phyloP scores from a whole-genome alignment of 2,329 filamentous ascomycete species.

The Fusarium pseudoanthophilum region DNA sequence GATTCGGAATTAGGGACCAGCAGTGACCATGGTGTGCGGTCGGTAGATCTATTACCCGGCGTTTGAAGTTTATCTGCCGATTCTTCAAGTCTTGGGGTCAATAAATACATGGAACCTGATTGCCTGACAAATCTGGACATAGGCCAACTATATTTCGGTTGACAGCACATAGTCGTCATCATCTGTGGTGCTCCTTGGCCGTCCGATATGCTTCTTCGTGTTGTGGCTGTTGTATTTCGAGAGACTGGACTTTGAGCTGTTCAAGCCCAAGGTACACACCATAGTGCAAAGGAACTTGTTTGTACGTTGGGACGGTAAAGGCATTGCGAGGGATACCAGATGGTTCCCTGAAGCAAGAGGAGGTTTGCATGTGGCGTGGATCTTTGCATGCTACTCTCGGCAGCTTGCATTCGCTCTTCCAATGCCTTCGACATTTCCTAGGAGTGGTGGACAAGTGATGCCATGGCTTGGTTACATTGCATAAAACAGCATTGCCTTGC shows the following conservation, averaged over 20 bases:
- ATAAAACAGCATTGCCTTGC: background rate
- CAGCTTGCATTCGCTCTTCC: background rate
- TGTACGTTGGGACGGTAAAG: background rate
- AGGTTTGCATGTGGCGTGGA: background rate
- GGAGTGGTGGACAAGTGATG: background rate
- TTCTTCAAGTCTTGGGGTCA: no score
- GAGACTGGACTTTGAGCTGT: background rate
- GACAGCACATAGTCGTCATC: background rate
- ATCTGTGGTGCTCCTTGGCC: background rate
- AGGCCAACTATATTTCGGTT: background rate
- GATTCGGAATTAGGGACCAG: constrained; percentile 11
- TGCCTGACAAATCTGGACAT: background rate
- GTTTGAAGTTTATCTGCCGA: background rate
- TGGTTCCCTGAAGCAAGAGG: background rate
- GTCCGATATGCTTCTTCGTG: background rate
- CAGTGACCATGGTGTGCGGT: constrained; percentile 7
- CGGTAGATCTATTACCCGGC: constrained; percentile 29
- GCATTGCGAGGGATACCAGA: background rate
- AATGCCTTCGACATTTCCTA: background rate
- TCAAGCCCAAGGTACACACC: background rate
- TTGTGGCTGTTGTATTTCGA: background rate
- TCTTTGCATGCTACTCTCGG: background rate
- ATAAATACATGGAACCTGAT: no score
- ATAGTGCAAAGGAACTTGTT: background rate
- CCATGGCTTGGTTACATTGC: background rate